Conservation (phyloP, 345 rosid genomes). For the Linum lewisii region DNA sequence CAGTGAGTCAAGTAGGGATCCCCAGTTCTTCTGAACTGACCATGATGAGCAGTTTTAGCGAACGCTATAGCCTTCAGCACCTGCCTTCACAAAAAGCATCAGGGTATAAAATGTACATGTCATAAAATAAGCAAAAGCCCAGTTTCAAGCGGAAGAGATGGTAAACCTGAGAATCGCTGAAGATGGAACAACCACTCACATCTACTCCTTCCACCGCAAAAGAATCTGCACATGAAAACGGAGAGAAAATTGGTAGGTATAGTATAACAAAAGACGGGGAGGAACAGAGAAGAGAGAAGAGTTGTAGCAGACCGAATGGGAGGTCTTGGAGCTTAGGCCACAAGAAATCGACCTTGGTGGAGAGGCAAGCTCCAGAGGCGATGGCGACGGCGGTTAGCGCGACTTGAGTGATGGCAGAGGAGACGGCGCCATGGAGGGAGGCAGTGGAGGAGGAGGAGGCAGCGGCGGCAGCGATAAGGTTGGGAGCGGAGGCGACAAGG, state of each 20-base stretch:
- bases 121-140: slow-evolving; percentile 9
- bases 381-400: slow-evolving; percentile 64
- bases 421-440: slow-evolving; percentile 42
- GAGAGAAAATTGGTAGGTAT: background rate
- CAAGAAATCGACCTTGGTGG: slow-evolving; percentile 59
- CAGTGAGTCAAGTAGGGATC: slow-evolving; percentile 62
- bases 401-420: slow-evolving; percentile 59
- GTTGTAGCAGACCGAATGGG: slow-evolving; percentile 12
- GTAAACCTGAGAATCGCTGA: slow-evolving; percentile 49
- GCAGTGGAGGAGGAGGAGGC: slow-evolving; percentile 31
- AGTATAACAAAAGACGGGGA: background rate
- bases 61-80: slow-evolving; percentile 67
- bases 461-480: slow-evolving; percentile 35
- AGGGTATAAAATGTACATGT: slow-evolving; percentile 1
- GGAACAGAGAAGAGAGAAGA: slow-evolving; percentile 18
- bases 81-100: slow-evolving; percentile 46
- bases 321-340: slow-evolving; percentile 65
- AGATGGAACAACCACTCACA: slow-evolving; percentile 51
- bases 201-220: slow-evolving; percentile 52
- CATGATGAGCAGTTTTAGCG: slow-evolving; percentile 53
- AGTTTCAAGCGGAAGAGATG: slow-evolving; percentile 15
- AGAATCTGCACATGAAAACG: slow-evolving; percentile 28
- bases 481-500: slow-evolving; percentile 15
- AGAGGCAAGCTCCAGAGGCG: slow-evolving; percentile 73
- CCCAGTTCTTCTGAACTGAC: slow-evolving; percentile 60